Evolutionary conservation across 345 rosid species (phyloP).

Genomic region (Bruguiera gymnorhiza): DNA sequence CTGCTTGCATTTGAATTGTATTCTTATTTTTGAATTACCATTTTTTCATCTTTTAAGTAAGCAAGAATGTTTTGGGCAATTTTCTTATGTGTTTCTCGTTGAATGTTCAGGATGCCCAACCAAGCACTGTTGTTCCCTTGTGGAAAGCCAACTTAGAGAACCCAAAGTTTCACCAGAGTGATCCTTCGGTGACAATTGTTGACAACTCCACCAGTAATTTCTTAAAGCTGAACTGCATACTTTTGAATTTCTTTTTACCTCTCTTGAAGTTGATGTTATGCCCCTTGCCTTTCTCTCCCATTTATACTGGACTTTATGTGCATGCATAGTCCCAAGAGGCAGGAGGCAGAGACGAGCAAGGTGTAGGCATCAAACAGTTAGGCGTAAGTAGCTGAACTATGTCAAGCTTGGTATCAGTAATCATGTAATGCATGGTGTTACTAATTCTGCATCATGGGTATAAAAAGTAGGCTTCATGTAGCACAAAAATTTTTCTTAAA

Average conservation of each 20-base stretch:
- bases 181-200: conserved; percentile 71
- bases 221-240: conserved; percentile 22
- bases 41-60: neutral
- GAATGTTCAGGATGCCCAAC: conserved; percentile 75
- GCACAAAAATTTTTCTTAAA: neutral
- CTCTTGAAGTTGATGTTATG: conserved; percentile 14
- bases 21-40: too few species aligned
- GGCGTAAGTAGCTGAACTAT: conserved; percentile 62
- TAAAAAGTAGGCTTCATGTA: conserved; percentile 10
- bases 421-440: neutral
- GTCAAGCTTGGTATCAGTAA: conserved; percentile 6
- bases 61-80: neutral
- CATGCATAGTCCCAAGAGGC: conserved; percentile 72
- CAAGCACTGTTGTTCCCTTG: conserved; percentile 67
- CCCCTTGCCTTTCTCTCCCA: conserved; percentile 14
- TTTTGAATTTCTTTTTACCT: conserved; percentile 6
- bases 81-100: neutral
- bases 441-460: too few species aligned
- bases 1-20: too few species aligned
- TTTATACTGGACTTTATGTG: conserved; percentile 48
- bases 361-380: conserved; percentile 58
- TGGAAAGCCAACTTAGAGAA: conserved; percentile 92
- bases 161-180: conserved; percentile 62
- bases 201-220: conserved; percentile 71
- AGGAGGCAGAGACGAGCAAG: conserved; percentile 74